Evolutionary conservation across 1,284 basidiomycete genomes (phyloP), one percentile per base, ranked within the genome.

Genomic region (Agaricales sp.): DNA sequence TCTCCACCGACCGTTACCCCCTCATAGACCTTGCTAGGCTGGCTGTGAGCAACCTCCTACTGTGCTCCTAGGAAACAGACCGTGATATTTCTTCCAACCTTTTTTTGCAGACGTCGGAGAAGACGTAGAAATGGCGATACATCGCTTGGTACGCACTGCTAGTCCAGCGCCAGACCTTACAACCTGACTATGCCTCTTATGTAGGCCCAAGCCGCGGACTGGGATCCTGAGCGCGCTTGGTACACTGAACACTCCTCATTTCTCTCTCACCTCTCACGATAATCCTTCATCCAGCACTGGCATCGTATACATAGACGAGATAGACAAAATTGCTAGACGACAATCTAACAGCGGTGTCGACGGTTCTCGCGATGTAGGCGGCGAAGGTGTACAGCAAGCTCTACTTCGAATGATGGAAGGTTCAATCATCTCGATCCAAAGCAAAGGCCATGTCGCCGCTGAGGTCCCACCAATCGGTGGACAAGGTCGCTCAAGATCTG

Each of bases 241-340:
- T 83, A 43, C 4, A n/a, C 39, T 8, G 2, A 26, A 45, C 30
- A n/a, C n/a, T 51, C 39, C 23, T 37, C 43, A 2, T 19, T 20
- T 37, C 48, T 43, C 46, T 55, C 30, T 57, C 8, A 41, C 4
- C 18, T 41, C 16, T 16, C 8, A 8, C 6, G 8, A 41, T 25
- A 58, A 47, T 55, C 26, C 46, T 49, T 41, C 35, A 21, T 35
- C 11, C 55, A 92, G 89, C 58, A 80, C 82, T 58, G 92, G 92
- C 2, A 97, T 98, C 51, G 84, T 97, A 18, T 95, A 94, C 63
- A 94, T 98, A 47, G 95, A 98, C 59, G 95, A 98, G 68, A 73
- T 94, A 1, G 94, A 98, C 68, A 98, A 97, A 68, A 81, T 97
- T 49, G 87, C 89, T 2, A 75, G 84, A 35, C 85, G 82, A 51